Conservation (phyloP, 768 basidiomycete species). For the Saitozyma sp. region DNA sequence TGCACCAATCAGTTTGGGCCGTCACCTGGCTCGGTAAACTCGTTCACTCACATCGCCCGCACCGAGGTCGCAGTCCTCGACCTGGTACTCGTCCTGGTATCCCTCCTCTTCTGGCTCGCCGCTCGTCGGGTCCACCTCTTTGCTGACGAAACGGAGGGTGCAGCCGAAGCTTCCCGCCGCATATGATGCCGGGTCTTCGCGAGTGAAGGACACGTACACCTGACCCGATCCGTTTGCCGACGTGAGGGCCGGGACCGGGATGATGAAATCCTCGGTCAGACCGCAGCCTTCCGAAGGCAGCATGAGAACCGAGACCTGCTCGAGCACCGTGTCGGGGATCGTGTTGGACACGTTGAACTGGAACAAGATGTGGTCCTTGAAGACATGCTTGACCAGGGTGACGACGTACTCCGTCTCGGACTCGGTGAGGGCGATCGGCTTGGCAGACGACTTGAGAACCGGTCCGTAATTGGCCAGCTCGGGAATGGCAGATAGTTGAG, state of each 20-base stretch:
- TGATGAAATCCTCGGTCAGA: slow-evolving; percentile 91
- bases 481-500: slow-evolving; percentile 81
- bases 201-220: slow-evolving; percentile 91
- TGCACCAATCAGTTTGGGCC: slow-evolving; percentile 7
- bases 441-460: slow-evolving; percentile 79
- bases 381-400: slow-evolving; percentile 93
- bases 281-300: slow-evolving; percentile 71
- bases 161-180: slow-evolving; percentile 82
- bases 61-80: slow-evolving; percentile 91
- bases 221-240: slow-evolving; percentile 66
- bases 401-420: slow-evolving; percentile 98
- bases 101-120: slow-evolving; percentile 96
- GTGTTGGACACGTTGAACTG: slow-evolving; percentile 99
- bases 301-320: slow-evolving; percentile 93
- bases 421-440: slow-evolving; percentile 82
- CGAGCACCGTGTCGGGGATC: slow-evolving; percentile 88
- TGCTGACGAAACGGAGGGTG: slow-evolving; percentile 89
- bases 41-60: slow-evolving; percentile 66
- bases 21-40: neutral
- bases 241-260: slow-evolving; percentile 72
- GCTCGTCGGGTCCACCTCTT: slow-evolving; percentile 92
- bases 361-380: slow-evolving; percentile 93
- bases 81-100: slow-evolving; percentile 98
- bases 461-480: slow-evolving; percentile 82
- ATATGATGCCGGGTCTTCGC: slow-evolving; percentile 74